These are phyloP conservation scores for Cylindrotheca fusiformis DNA, from an alignment of 108 stramenopile genomes.

Conservation along the genomic window DNA sequence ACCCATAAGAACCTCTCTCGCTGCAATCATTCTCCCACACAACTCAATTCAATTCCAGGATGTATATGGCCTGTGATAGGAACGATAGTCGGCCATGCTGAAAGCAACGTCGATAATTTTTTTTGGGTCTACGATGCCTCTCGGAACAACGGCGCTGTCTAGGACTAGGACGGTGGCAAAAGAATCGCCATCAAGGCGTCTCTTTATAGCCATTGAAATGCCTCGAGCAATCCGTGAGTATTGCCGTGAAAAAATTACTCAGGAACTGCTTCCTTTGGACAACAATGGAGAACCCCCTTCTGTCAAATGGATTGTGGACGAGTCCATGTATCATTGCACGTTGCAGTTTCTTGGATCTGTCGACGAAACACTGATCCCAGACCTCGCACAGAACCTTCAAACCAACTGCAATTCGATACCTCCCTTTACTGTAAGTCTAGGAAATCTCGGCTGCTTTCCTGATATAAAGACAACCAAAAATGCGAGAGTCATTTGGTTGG, in stretches of 20 bases:
- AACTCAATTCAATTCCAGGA: too few species aligned
- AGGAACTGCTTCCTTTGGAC: neutral
- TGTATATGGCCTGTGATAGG: too few species aligned
- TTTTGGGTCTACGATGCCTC: too few species aligned
- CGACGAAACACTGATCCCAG: neutral
- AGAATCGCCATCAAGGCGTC: neutral
- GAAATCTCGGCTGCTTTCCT: neutral
- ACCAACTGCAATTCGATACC: neutral
- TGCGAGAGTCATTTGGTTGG: neutral
- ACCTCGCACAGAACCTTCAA: neutral
- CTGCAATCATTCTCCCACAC: too few species aligned
- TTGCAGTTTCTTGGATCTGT: neutral
- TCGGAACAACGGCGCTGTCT: too few species aligned
- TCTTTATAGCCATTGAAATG: neutral
- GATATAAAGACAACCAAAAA: neutral
- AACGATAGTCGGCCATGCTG: too few species aligned
- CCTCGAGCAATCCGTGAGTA: neutral
- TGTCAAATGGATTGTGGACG: neutral
- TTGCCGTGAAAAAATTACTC: neutral
- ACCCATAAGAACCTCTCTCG: too few species aligned
- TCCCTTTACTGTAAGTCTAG: neutral
- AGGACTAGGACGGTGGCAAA: too few species aligned
- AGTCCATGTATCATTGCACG: neutral
- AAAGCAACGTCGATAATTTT: too few species aligned
- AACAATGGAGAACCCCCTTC: neutral